phyloP scores from a whole-genome alignment of 2,329 filamentous ascomycete genomes.

The Fusarium transvaalense region DNA sequence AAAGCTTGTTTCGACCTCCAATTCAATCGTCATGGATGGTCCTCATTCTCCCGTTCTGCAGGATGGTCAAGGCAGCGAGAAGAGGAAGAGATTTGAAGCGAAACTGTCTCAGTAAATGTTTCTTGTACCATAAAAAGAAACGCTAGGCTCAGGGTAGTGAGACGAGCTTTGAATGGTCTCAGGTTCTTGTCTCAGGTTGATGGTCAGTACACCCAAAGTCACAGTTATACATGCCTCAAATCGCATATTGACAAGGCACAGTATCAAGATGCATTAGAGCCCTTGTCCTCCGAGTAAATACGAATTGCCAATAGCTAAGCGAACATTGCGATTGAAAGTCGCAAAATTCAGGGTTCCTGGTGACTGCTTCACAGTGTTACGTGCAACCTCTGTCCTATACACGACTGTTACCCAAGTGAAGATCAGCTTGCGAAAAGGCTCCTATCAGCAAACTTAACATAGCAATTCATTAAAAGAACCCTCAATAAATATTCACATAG shows the following conservation, averaged over 20 bases:
- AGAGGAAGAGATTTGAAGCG: neutral
- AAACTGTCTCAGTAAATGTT: neutral
- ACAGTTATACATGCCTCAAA: neutral
- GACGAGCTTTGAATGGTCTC: neutral
- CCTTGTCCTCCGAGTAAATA: too few relatives aligned
- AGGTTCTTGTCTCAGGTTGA: neutral
- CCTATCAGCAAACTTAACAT: neutral
- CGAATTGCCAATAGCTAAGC: neutral
- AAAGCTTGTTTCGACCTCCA: neutral
- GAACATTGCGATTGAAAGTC: neutral
- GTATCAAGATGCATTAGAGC: neutral
- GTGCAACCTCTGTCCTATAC: neutral
- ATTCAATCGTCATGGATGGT: neutral
- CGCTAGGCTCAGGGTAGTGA: neutral
- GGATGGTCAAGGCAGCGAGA: neutral
- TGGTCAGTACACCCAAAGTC: too few relatives aligned
- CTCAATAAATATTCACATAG: neutral
- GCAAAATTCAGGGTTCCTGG: neutral
- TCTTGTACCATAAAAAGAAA: neutral
- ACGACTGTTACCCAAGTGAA: constrained; percentile 11
- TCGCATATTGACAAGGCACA: neutral
- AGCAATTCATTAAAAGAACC: neutral
- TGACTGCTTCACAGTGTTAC: constrained; percentile 1
- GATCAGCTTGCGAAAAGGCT: neutral
- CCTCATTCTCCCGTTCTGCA: neutral